Conservation (phyloP, 805 yeast species). For the Kodamaea laetipori region DNA sequence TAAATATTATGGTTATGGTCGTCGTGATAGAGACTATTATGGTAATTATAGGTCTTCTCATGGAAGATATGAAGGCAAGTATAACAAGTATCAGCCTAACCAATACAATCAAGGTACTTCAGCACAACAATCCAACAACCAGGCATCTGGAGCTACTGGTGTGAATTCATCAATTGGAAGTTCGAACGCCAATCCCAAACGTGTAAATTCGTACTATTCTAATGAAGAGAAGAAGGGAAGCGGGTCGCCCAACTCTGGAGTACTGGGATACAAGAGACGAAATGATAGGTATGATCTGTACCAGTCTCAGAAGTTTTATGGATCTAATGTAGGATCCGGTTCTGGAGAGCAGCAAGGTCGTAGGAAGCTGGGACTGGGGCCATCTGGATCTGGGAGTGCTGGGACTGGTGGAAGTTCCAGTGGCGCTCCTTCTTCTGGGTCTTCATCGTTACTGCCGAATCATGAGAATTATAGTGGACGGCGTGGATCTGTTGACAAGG, state of each 20-base stretch:
- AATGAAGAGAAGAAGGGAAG: not conserved
- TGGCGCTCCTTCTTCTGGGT: not conserved
- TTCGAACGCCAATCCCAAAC: not conserved
- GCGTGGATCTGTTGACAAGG: conserved; percentile 3
- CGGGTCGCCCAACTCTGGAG: not conserved
- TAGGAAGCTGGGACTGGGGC: not conserved
- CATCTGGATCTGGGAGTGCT: no score
- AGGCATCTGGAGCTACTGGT: not conserved
- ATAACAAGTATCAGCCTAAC: conserved; percentile 16
- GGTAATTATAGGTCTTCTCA: conserved; percentile 16
- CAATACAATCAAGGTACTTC: conserved; percentile 2
- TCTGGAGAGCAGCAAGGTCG: not conserved
- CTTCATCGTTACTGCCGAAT: conserved; percentile 1
- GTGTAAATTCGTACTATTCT: conserved; percentile 3
- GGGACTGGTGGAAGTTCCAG: no score
- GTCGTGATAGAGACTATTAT: conserved; percentile 19
- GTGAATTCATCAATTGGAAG: not conserved
- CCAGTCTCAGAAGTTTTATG: conserved; percentile 17
- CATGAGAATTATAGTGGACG: conserved; percentile 1
- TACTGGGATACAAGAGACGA: conserved; percentile 17
- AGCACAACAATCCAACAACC: not conserved
- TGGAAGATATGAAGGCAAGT: conserved; percentile 16
- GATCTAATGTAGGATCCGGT: not conserved
- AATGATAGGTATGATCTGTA: conserved; percentile 26
- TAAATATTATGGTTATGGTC: conserved; percentile 9